phyloP scores from a whole-genome alignment of 306 rosid genomes.

The Pueraria montana region DNA sequence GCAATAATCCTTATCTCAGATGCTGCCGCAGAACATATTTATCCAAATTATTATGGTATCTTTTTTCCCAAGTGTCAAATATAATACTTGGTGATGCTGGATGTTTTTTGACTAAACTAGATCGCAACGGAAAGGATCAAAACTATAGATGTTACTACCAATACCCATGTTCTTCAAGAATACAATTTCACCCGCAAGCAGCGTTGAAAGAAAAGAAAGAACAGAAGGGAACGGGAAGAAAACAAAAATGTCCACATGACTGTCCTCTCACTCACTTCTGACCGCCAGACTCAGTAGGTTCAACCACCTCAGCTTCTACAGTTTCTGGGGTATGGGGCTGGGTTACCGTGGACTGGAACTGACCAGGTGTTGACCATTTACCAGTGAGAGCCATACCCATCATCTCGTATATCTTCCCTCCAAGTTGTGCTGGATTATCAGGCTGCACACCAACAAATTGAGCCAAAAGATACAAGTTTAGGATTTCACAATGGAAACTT shows the following conservation, averaged over 20 bases:
- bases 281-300: constrained; percentile 66
- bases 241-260: constrained; percentile 10
- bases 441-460: constrained; percentile 74
- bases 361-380: constrained; percentile 67
- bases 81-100: background rate
- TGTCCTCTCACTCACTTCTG: constrained; percentile 72
- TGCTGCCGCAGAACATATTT: background rate
- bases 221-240: background rate
- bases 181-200: background rate
- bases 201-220: background rate
- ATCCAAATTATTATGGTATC: background rate
- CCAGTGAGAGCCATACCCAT: constrained; percentile 87
- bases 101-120: background rate
- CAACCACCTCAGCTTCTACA: constrained; percentile 73
- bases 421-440: constrained; percentile 95
- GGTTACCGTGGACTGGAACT: constrained; percentile 50
- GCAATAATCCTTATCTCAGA: background rate
- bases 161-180: constrained; percentile 7
- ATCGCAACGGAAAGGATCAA: constrained; percentile 24
- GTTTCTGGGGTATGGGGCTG: constrained; percentile 49
- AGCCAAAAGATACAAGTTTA: background rate
- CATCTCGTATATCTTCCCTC: constrained; percentile 95
- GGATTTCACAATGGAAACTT: constrained; percentile 12
- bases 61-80: background rate
- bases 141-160: constrained; percentile 9